phyloP scores from a whole-genome alignment of 2,329 filamentous ascomycete species.

The Sphaerulina musiva region DNA sequence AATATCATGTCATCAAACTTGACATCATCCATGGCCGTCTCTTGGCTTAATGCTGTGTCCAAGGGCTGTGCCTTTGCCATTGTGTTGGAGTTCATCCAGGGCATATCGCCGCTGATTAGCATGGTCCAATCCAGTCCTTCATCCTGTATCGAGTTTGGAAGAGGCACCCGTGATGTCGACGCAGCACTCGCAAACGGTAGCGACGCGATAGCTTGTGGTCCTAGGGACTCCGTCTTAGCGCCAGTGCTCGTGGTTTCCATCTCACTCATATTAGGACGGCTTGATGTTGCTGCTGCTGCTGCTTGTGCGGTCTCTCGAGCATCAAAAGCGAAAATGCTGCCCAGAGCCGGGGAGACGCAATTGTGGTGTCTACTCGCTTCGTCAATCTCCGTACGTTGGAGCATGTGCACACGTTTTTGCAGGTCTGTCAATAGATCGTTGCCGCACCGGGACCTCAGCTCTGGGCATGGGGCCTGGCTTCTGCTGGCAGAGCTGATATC shows the following conservation, averaged over 20 bases:
- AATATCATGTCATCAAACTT: conserved; percentile 22
- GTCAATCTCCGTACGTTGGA: not conserved
- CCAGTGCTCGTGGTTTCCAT: conserved; percentile 18
- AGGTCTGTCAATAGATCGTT: conserved; percentile 12
- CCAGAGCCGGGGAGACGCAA: not conserved
- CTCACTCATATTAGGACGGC: conserved; percentile 13
- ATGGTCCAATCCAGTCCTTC: conserved; percentile 8
- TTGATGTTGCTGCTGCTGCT: not conserved
- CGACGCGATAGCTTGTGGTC: conserved; percentile 18
- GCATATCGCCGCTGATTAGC: conserved; percentile 8
- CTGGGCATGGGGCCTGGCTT: conserved; percentile 4
- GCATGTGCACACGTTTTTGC: not conserved
- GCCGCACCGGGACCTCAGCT: conserved; percentile 24
- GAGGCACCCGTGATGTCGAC: conserved; percentile 17
- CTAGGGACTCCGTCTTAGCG: conserved; percentile 31
- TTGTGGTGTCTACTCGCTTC: not conserved
- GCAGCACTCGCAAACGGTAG: conserved; percentile 26
- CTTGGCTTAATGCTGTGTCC: conserved; percentile 8
- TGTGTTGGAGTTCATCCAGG: conserved; percentile 7
- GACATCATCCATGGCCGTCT: conserved; percentile 22
- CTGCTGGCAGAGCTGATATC: conserved; percentile 23
- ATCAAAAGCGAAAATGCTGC: conserved; percentile 4
- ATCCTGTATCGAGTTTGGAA: not conserved
- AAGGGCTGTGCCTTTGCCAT: not conserved
- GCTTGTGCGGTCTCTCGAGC: conserved; percentile 4